phyloP scores from a whole-genome alignment of 2,329 filamentous ascomycete species.

The Exophiala calicioides region DNA sequence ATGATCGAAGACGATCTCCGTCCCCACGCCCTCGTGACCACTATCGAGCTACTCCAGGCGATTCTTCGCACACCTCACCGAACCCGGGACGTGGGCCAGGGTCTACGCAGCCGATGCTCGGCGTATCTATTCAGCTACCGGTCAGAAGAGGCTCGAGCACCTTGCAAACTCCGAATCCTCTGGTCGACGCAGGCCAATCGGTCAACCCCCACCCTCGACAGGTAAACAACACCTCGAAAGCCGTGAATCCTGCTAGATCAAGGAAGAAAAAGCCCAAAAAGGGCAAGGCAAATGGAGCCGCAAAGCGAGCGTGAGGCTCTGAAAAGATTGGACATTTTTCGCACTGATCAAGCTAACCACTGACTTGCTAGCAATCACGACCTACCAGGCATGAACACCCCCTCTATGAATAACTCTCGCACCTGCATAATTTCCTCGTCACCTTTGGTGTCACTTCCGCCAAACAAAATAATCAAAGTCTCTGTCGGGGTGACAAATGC shows the following conservation, averaged over 20 bases:
- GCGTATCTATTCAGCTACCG: constrained; percentile 13
- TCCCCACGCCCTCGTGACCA: not conserved
- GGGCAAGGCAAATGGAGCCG: constrained; percentile 13
- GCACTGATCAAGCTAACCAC: too few species aligned
- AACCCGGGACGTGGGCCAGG: not conserved
- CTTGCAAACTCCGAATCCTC: not conserved
- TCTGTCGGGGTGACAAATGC: too few species aligned
- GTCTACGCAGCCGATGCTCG: not conserved
- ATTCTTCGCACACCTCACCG: not conserved
- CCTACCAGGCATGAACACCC: too few species aligned
- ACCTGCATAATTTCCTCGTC: too few species aligned
- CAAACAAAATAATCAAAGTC: too few species aligned
- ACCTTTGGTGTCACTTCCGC: too few species aligned
- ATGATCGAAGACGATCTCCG: constrained; percentile 10
- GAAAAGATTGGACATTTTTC: too few species aligned
- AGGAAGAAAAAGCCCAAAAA: constrained; percentile 20
- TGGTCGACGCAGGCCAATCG: not conserved
- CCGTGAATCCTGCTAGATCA: not conserved
- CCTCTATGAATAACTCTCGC: too few species aligned
- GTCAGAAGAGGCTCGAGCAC: constrained; percentile 16
- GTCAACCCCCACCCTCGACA: not conserved
- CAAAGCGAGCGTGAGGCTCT: too few species aligned
- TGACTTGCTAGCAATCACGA: too few species aligned
- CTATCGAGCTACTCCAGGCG: not conserved
- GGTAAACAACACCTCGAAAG: not conserved